Evolutionary conservation across 352 stramenopile species (phyloP), one percentile per base, ranked within the genome.

Genomic region (Phytophthora tentaculata): DNA sequence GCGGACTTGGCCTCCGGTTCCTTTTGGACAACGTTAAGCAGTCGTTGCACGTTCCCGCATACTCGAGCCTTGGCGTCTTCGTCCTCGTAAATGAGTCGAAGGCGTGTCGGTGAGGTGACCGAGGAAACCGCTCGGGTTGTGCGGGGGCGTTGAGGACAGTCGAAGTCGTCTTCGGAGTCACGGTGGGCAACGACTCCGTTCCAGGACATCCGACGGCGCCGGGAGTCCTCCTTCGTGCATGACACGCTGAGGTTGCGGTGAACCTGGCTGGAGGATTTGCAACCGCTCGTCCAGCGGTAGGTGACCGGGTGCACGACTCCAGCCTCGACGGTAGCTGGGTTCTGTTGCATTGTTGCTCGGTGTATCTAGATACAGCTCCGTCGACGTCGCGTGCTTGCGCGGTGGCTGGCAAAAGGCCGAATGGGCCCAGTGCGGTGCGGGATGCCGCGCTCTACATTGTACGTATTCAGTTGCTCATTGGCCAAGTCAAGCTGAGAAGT

Each of bases 41-140:
- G 67, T 8, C 58, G 67, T 16, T 77, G 63, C 28, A 71, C 74
- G 39, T 81, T 81, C 3, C 69, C 57, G 50, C 74, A 81, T 7
- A 81, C 69, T 2, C 74, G 74, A 12, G 66, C 61, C 48, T 77
- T 77, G 20, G 67, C 54, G 37, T 66, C 71, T 67, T 81, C 74
- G 39, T 81, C 71, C 41, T 79, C 63, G 53, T 79, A 81, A 22
- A 74, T 69, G 52, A 81, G 63, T n/a, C 67, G 67, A 32, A 84
- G 52, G 22, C 73, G 73, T 7, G 67, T 73, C 0, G 71, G 67
- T 2, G 71, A 79, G 3, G 50, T 53, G 4, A 59, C 56, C 0
- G 28, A 16, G 6, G 41, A 39, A 8, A 23, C 23, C 6, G 60
- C 39, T 65, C 49, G 23, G 12, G 52, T 64, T 1, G 71, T 69